These are phyloP conservation scores for Gomphus bonarii DNA, from an alignment of 1,284 basidiomycete species.

Conservation along the genomic window DNA sequence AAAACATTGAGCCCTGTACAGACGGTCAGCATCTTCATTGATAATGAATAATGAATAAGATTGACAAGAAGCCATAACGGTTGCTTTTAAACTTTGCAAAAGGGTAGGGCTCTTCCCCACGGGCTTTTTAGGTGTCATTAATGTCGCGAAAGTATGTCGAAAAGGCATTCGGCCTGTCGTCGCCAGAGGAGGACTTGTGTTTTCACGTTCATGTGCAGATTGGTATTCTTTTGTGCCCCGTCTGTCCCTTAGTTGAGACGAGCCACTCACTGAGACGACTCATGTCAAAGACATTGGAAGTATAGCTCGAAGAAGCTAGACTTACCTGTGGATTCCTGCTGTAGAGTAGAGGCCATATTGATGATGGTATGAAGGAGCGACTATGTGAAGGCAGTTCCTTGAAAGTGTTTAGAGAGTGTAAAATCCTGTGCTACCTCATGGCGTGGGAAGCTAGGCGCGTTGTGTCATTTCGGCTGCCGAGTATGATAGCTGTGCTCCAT, in stretches of 20 bases:
- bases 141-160: conserved; percentile 12
- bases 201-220: not conserved
- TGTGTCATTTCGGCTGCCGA: too few relatives aligned
- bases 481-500: too few relatives aligned
- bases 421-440: too few relatives aligned
- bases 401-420: too few relatives aligned
- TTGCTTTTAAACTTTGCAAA: conserved; percentile 25
- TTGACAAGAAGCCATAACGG: conserved; percentile 16
- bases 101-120: conserved; percentile 29
- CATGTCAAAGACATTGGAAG: not conserved
- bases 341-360: too few relatives aligned
- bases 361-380: too few relatives aligned
- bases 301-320: not conserved
- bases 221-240: not conserved
- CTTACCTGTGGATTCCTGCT: too few relatives aligned
- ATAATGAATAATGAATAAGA: not conserved
- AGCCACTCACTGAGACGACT: not conserved
- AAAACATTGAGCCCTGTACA: conserved; percentile 52
- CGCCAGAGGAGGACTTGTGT: not conserved
- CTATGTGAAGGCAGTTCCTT: too few relatives aligned
- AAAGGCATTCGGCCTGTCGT: not conserved
- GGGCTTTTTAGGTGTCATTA: conserved; percentile 26
- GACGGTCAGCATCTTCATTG: not conserved
- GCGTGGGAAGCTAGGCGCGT: too few relatives aligned
- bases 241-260: not conserved